phyloP scores from a whole-genome alignment of 2,329 filamentous ascomycete genomes.

The Aspergillus ustus region DNA sequence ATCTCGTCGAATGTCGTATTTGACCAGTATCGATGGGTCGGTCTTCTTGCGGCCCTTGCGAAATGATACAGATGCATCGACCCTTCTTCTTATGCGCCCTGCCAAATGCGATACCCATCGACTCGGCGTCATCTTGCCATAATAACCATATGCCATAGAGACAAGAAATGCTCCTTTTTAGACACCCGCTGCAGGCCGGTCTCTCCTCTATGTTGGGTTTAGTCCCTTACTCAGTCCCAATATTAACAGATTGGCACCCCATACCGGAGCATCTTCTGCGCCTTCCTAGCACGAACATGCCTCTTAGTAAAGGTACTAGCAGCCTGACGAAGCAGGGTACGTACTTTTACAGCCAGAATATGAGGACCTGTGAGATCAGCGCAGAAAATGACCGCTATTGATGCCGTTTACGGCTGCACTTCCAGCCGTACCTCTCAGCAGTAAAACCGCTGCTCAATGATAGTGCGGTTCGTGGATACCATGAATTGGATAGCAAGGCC shows the following conservation, averaged over 20 bases:
- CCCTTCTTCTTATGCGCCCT: background rate
- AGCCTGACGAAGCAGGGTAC: no score
- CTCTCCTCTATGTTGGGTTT: background rate
- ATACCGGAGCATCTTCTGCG: slow-evolving; percentile 6
- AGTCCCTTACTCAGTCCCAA: background rate
- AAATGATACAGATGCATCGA: no score
- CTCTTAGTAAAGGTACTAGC: no score
- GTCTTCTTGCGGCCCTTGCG: no score
- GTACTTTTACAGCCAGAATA: no score
- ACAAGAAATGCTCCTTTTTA: background rate
- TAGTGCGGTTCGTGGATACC: no score
- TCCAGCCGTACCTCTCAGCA: no score
- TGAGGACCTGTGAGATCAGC: no score
- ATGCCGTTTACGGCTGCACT: no score
- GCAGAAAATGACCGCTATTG: no score
- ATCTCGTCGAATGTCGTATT: slow-evolving; percentile 3
- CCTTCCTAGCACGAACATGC: background rate
- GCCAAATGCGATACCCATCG: slow-evolving; percentile 4
- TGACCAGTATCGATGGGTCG: background rate
- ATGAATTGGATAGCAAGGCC: no score
- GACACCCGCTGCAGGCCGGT: background rate
- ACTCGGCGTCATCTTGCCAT: slow-evolving; percentile 4
- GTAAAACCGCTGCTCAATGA: no score
- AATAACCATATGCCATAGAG: background rate
- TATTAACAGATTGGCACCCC: background rate